A percentile compares a stretch with the other conserved stretches of the same genome.
Evolutionary conservation across 331 rosid genomes (phyloP).

Genomic region (Pyracantha coccinea): DNA sequence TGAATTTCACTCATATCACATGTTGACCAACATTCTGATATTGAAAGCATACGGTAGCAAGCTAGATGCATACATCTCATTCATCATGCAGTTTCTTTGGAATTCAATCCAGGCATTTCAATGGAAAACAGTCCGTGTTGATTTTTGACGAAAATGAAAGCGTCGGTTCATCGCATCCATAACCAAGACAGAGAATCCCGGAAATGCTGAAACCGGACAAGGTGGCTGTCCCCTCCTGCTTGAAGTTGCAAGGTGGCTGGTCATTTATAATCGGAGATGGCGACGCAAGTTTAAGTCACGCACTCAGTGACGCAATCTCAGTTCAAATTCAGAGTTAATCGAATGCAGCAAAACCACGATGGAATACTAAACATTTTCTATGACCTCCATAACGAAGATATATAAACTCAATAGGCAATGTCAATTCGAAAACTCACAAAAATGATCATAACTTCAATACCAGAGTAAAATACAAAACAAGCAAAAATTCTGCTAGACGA

Average conservation of each 20-base stretch:
- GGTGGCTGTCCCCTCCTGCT: too few relatives aligned
- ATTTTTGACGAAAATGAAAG: too few relatives aligned
- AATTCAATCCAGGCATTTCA: too few relatives aligned
- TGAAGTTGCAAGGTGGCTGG: too few relatives aligned
- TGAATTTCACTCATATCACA: background rate
- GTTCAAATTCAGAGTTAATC: background rate
- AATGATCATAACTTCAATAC: background rate
- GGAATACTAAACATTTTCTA: background rate
- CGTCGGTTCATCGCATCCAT: too few relatives aligned
- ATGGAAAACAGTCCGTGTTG: too few relatives aligned
- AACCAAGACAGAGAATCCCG: too few relatives aligned
- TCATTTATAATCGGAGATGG: background rate
- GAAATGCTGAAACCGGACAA: too few relatives aligned
- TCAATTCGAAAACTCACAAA: background rate
- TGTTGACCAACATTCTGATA: background rate
- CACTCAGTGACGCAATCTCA: background rate
- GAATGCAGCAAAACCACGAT: background rate
- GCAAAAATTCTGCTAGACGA: slow-evolving; percentile 3
- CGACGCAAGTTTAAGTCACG: background rate
- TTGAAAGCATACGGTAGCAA: background rate
- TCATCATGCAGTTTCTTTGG: background rate
- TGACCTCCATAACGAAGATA: background rate
- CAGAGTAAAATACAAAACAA: background rate
- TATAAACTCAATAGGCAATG: background rate
- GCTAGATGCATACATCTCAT: background rate